Base-by-base conservation (phyloP, 192 early-diverging fungal genomes). In the Spizellomyces sp. region DNA sequence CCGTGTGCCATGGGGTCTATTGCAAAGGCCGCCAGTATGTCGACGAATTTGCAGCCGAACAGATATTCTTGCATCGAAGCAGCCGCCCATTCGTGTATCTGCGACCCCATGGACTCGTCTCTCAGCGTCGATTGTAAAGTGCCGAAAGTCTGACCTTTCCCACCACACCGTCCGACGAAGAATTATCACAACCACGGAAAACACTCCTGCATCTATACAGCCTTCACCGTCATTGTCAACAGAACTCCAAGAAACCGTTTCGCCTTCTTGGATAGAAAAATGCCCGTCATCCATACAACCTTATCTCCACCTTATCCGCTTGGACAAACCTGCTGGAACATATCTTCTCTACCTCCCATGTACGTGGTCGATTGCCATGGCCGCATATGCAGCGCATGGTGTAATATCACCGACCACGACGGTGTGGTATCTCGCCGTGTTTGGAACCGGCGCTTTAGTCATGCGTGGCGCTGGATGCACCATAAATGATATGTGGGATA, bases 391-490 rank as follows among this genome's bases (percentile, higher is more conserved):
- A 48, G n/a, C 68, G n/a, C n/a, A 52, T 61, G 50, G 81, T 9
- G 90, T 89, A 85, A 91, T 90, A 0, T 79, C 92, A 12, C 90
- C 84, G 57, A 62, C 78, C 22, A 75, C 82, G 6, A 88, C 92
- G 62, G 78, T 82, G 0, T 81, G 81, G 42, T 91, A 90, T 83
- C 73, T 96, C 9, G 86, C 83, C 0, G 75, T 96, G 27, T 98
- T 98, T 86, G 91, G 90, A 14, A 79, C 85, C 1, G 96, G 96
- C 22, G 91, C 93, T 2, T 69, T 96, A 5, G 85, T 95, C 12
- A 96, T 98, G 95, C 89, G 96, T 17, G 94, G 96, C 4, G 96
- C 95, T 21, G 96, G 95, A 19, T 98, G 96, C 82, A 95, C 93
- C 1, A 93, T 98, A 69, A 98, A 98, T 75, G 96, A 98, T 71